Base-by-base conservation (phyloP, 805 yeast genomes). In the Maudiozyma pseudohumilis region DNA sequence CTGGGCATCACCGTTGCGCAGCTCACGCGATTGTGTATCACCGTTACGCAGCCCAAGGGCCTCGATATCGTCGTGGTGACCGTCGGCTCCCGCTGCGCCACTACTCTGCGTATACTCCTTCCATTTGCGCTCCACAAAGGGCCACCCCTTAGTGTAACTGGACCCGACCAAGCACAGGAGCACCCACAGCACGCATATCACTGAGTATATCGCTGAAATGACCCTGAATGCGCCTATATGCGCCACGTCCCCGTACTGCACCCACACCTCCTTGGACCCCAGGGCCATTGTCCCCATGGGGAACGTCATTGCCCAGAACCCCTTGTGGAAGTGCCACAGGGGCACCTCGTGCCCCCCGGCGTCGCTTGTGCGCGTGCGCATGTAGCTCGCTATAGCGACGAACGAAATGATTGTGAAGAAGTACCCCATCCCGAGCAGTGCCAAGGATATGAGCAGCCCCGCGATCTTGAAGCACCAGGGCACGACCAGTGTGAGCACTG, bases 251-350 rank as follows among this genome's bases (percentile, higher is more conserved):
- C 70, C 70, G 34, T 71, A 72, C 2, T 69, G 53, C 3, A 43
- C 48, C 29, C 65, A 77, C 15, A 86, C 52, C 47, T 74, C 70
- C 8, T 65, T 56, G 40, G 74, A 69, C 2, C 85, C 74, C 11
- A 80, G 55, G 0, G 80, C 66, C 79, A 83, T 76, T 0, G 94
- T 84, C 2, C 95, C 96, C 48, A 86, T 50, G 4, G 95, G 96
- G 77, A 87, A 87, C 45, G 95, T 82, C 66, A 82, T 72, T 13
- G 87, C 77, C 95, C 95, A 83, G 75, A 76, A 75, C 1, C 73
- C 69, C 44, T 67, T 66, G 21, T 65, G 62, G 61, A 75, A 77
- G 23, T 45, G 38, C 15, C 56, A 57, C 4, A 56, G 50, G 0
- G 68, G 69, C 9, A 26, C 35, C 1, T 25, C 25, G 4, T 34